Conservation (phyloP, 805 yeast species). For the Allodekkera sacchari region DNA sequence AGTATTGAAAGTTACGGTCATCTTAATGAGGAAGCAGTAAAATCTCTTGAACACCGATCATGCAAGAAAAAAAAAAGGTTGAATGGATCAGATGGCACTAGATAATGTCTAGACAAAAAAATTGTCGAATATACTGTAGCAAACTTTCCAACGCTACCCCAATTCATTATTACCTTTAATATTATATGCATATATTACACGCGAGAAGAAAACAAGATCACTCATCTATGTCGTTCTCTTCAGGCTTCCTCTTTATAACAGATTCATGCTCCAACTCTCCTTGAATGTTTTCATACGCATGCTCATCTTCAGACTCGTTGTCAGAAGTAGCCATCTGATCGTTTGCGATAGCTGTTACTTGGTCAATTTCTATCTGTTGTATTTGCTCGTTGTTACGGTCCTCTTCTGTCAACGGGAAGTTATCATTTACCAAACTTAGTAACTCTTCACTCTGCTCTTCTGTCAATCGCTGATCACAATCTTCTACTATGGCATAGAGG, state of each 20-base stretch:
- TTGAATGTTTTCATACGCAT: slow-evolving; percentile 12
- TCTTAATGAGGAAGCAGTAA: not conserved
- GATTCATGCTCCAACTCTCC: slow-evolving; percentile 22
- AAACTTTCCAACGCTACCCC: too few relatives aligned
- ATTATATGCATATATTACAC: too few relatives aligned
- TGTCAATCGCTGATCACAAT: slow-evolving; percentile 80
- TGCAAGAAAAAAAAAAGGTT: too few relatives aligned
- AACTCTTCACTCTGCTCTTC: slow-evolving; percentile 58
- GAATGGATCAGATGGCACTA: too few relatives aligned
- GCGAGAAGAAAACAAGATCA: not conserved
- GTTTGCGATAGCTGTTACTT: slow-evolving; percentile 12
- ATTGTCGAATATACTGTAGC: too few relatives aligned
- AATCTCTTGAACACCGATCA: too few relatives aligned
- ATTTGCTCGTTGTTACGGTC: slow-evolving; percentile 12
- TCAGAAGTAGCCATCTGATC: slow-evolving; percentile 15
- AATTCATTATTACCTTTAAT: too few relatives aligned
- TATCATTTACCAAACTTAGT: slow-evolving; percentile 43
- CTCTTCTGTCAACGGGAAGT: slow-evolving; percentile 37
- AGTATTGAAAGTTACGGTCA: too few relatives aligned
- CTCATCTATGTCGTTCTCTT: slow-evolving; percentile 19
- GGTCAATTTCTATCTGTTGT: slow-evolving; percentile 8
- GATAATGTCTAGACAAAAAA: too few relatives aligned
- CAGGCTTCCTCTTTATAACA: slow-evolving; percentile 9
- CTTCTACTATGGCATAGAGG: slow-evolving; percentile 76
- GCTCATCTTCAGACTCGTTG: slow-evolving; percentile 17